A percentile compares a stretch with the other conserved stretches of the same genome.
These are phyloP conservation scores for Fonsecaea multimorphosa DNA, from an alignment of 2,329 filamentous ascomycete species.

Conservation along the genomic window DNA sequence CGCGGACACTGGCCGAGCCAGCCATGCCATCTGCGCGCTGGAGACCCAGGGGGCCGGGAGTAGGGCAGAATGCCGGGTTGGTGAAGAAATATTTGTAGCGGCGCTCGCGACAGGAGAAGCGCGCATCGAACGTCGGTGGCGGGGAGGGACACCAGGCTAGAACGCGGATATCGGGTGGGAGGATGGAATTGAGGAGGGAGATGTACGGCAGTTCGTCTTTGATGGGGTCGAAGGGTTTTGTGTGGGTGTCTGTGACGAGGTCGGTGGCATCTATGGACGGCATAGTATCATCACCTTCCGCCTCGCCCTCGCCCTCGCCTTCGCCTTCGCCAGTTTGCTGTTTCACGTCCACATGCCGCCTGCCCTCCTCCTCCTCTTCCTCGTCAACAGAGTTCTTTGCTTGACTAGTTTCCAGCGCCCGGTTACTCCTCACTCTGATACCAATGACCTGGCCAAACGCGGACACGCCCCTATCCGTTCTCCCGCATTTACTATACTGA, in stretches of 20 bases:
- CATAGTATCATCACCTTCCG: constrained; percentile 23
- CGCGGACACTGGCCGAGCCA: constrained; percentile 51
- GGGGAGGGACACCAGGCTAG: constrained; percentile 91
- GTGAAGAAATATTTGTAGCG: constrained; percentile 98
- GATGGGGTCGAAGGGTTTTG: constrained; percentile 65
- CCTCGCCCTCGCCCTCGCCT: not conserved
- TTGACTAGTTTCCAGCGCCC: constrained; percentile 57
- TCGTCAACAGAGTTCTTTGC: not conserved
- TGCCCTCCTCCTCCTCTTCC: not conserved
- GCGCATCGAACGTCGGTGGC: constrained; percentile 80
- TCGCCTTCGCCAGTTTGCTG: not conserved
- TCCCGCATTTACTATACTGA: constrained; percentile 93
- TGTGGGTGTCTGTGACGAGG: constrained; percentile 46
- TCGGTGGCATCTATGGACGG: constrained; percentile 44
- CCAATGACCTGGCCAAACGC: constrained; percentile 96
- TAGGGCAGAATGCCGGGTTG: constrained; percentile 81
- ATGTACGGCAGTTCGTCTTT: constrained; percentile 84
- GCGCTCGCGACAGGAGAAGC: constrained; percentile 89
- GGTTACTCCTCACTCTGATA: constrained; percentile 78
- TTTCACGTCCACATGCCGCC: not conserved
- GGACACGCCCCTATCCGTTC: constrained; percentile 91
- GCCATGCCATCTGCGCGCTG: constrained; percentile 36
- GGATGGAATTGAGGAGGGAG: constrained; percentile 80
- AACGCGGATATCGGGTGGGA: constrained; percentile 87
- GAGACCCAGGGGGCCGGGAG: constrained; percentile 61